A percentile compares a stretch with the other conserved stretches of the same genome.
Conservation (phyloP, 192 early-diverging fungal genomes). For the Entomortierella beljakovae region DNA sequence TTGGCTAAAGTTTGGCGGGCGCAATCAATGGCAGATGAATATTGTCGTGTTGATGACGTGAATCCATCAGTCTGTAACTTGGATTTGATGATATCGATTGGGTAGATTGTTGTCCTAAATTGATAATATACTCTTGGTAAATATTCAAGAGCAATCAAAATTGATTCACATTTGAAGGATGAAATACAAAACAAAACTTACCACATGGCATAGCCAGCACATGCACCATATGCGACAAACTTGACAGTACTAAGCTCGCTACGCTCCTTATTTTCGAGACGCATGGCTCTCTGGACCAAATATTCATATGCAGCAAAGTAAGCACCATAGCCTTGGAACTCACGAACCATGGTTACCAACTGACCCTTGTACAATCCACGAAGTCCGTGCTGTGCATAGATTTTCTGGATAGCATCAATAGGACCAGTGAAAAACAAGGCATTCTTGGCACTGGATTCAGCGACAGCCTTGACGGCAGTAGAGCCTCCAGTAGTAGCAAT, state of each 20-base stretch:
- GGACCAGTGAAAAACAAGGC: constrained; percentile 75
- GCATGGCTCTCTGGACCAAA: constrained; percentile 84
- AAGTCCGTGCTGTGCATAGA: constrained; percentile 80
- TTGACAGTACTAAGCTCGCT: constrained; percentile 80
- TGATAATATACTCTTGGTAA: not conserved
- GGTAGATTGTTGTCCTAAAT: constrained; percentile 81
- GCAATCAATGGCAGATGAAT: constrained; percentile 83
- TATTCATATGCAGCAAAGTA: constrained; percentile 96
- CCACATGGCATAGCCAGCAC: constrained; percentile 88
- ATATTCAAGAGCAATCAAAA: too few relatives aligned
- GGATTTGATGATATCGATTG: constrained; percentile 94
- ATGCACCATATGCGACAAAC: constrained; percentile 86
- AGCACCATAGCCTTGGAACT: constrained; percentile 93
- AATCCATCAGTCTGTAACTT: constrained; percentile 96
- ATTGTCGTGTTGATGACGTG: constrained; percentile 69
- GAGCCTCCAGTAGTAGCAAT: not conserved
- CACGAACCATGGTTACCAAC: constrained; percentile 84
- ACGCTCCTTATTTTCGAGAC: constrained; percentile 64
- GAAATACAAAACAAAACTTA: constrained; percentile 9
- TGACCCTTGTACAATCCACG: constrained; percentile 93
- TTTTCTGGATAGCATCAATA: constrained; percentile 84
- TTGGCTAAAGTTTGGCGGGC: constrained; percentile 77
- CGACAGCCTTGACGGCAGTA: constrained; percentile 14
- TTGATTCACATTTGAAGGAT: not conserved
- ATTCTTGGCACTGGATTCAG: constrained; percentile 29